Evolutionary conservation across 345 rosid genomes (phyloP).

Genomic region (Eutrema heterophyllum): DNA sequence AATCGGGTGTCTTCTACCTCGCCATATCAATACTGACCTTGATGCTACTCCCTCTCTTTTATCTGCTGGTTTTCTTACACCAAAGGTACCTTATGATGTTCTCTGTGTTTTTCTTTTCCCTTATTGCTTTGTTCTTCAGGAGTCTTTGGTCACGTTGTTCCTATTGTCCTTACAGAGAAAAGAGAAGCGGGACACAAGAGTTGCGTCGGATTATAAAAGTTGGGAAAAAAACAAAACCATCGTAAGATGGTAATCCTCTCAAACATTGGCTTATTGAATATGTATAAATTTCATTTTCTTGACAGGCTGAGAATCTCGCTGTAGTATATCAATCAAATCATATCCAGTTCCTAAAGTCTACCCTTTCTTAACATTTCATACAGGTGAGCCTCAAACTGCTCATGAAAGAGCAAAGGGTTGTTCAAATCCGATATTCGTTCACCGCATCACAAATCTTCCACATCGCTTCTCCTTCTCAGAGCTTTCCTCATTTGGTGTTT

Average conservation of each 20-base stretch:
- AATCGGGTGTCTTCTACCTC: slow-evolving; percentile 58
- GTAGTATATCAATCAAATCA: not conserved
- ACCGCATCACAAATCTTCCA: not conserved
- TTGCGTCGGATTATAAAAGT: slow-evolving; percentile 60
- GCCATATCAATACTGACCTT: slow-evolving; percentile 69
- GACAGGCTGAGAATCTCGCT: not conserved
- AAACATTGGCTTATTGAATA: not conserved
- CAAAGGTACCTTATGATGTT: slow-evolving; percentile 49
- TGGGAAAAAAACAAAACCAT: slow-evolving; percentile 60
- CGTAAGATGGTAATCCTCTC: slow-evolving; percentile 31
- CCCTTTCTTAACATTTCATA: not conserved
- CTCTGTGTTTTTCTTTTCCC: not conserved
- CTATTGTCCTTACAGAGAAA: slow-evolving; percentile 45
- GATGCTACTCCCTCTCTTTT: slow-evolving; percentile 91
- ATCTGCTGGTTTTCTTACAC: slow-evolving; percentile 64
- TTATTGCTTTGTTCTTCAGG: slow-evolving; percentile 2
- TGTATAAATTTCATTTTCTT: not conserved
- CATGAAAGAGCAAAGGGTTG: not conserved
- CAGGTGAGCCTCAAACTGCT: slow-evolving; percentile 4
- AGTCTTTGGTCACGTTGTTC: slow-evolving; percentile 9
- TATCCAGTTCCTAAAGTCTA: not conserved
- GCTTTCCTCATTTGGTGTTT: not conserved
- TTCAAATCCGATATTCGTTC: not conserved
- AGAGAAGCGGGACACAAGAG: slow-evolving; percentile 67
- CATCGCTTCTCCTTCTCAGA: not conserved